phyloP scores from a whole-genome alignment of 768 basidiomycete genomes.

The Butyriboletus loyo region DNA sequence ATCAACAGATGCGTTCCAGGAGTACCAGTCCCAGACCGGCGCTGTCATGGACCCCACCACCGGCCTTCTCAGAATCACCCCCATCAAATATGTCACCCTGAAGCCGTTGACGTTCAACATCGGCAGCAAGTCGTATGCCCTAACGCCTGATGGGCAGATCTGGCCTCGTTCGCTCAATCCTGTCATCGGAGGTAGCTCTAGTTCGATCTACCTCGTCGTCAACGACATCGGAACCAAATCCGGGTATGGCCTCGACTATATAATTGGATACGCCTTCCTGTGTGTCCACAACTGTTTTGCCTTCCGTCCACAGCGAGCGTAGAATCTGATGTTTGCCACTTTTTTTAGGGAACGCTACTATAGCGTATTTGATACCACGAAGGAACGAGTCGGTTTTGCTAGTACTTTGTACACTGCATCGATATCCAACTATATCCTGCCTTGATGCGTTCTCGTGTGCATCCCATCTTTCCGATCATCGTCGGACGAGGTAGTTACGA shows the following conservation, averaged over 20 bases:
- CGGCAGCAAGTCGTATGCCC: constrained; percentile 6
- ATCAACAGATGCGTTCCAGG: constrained; percentile 18
- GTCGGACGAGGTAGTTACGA: too few relatives aligned
- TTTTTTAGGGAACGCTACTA: constrained; percentile 42
- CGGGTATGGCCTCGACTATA: constrained; percentile 19
- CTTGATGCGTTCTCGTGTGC: too few relatives aligned
- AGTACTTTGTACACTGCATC: constrained; percentile 32
- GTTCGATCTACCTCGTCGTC: constrained; percentile 30
- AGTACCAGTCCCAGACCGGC: constrained; percentile 25
- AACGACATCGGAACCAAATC: constrained; percentile 11
- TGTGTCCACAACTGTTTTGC: not conserved
- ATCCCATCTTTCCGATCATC: too few relatives aligned
- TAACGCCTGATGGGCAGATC: constrained; percentile 31
- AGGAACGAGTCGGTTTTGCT: constrained; percentile 41
- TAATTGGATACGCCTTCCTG: constrained; percentile 19
- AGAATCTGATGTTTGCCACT: not conserved
- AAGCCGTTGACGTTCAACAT: constrained; percentile 19
- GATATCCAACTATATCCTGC: constrained; percentile 9
- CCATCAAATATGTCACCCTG: constrained; percentile 21
- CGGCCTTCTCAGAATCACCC: constrained; percentile 23
- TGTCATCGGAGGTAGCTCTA: constrained; percentile 23
- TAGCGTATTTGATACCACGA: constrained; percentile 39
- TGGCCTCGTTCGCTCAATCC: constrained; percentile 35
- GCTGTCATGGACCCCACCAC: constrained; percentile 20
- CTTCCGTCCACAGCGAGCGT: not conserved